Conservation (phyloP, 345 rosid genomes). For the Gynandropsis gynandra region DNA sequence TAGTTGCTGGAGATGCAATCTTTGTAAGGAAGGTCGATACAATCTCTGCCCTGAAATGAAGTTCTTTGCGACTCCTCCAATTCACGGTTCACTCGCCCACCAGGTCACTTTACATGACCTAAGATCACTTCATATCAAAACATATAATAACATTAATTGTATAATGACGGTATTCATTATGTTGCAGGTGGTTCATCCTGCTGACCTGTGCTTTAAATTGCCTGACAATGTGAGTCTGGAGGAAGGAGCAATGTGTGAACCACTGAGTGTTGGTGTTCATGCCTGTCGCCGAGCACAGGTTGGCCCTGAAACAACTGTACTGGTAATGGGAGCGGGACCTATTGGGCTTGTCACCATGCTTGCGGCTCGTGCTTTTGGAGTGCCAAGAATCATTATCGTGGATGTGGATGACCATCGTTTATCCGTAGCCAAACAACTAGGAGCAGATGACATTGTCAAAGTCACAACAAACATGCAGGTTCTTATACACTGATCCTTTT, state of each 20-base stretch:
- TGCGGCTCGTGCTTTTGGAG: slow-evolving; percentile 88
- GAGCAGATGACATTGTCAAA: slow-evolving; percentile 55
- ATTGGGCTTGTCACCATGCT: slow-evolving; percentile 87
- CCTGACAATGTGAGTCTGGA: slow-evolving; percentile 88
- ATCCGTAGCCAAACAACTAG: slow-evolving; percentile 67
- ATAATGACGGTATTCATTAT: too few relatives aligned
- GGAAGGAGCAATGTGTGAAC: slow-evolving; percentile 98
- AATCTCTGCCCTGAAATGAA: slow-evolving; percentile 92
- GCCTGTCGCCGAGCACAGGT: slow-evolving; percentile 82
- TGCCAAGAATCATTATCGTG: slow-evolving; percentile 62
- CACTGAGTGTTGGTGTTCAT: slow-evolving; percentile 85
- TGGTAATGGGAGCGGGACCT: slow-evolving; percentile 88
- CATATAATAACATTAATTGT: too few relatives aligned
- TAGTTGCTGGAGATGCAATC: slow-evolving; percentile 67
- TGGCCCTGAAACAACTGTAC: slow-evolving; percentile 61
- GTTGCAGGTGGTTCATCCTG: slow-evolving; percentile 85
- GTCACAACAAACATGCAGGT: slow-evolving; percentile 68
- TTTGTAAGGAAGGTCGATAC: slow-evolving; percentile 72
- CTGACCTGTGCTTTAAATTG: slow-evolving; percentile 75
- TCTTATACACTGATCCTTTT: too few relatives aligned
- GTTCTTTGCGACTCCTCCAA: slow-evolving; percentile 90
- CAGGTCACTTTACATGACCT: too few relatives aligned
- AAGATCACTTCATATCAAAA: too few relatives aligned
- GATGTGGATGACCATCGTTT: slow-evolving; percentile 74
- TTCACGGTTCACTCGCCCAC: slow-evolving; percentile 85